Evolutionary conservation across 345 rosid genomes (phyloP).

Genomic region (Psidium guajava): DNA sequence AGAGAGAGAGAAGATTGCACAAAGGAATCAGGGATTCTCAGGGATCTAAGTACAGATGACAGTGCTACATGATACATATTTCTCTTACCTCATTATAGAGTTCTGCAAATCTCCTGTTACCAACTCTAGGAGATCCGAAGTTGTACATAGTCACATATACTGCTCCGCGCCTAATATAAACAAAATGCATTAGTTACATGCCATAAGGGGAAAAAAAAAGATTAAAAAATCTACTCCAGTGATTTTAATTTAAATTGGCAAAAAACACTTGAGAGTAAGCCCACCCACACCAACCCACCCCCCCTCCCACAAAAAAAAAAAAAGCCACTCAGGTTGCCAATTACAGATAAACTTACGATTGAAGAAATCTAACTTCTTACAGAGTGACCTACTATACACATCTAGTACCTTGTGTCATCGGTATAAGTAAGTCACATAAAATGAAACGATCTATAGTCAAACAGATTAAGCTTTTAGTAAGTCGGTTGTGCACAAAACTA

Average conservation of each 20-base stretch:
- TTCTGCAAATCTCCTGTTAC: conserved; percentile 81
- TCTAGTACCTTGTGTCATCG: neutral
- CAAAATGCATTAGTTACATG: neutral
- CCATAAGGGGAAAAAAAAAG: neutral
- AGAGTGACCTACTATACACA: neutral
- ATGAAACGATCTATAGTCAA: neutral
- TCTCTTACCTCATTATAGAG: conserved; percentile 66
- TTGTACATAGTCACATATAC: conserved; percentile 83
- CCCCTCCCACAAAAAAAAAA: neutral
- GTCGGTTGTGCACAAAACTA: neutral
- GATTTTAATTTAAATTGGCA: neutral
- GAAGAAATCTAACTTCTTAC: neutral
- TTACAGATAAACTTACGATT: neutral
- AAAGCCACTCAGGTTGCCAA: neutral
- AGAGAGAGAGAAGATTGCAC: neutral
- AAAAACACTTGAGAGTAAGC: neutral
- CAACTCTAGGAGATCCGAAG: conserved; percentile 97
- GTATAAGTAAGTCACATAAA: neutral
- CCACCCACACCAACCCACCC: no score
- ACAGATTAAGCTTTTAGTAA: neutral
- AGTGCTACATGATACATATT: neutral
- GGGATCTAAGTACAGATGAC: neutral
- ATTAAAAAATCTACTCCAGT: neutral
- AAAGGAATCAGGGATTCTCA: neutral
- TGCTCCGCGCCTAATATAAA: conserved; percentile 41